phyloP scores from a whole-genome alignment of 768 basidiomycete genomes.

The Rhodotorula kratochvilovae region DNA sequence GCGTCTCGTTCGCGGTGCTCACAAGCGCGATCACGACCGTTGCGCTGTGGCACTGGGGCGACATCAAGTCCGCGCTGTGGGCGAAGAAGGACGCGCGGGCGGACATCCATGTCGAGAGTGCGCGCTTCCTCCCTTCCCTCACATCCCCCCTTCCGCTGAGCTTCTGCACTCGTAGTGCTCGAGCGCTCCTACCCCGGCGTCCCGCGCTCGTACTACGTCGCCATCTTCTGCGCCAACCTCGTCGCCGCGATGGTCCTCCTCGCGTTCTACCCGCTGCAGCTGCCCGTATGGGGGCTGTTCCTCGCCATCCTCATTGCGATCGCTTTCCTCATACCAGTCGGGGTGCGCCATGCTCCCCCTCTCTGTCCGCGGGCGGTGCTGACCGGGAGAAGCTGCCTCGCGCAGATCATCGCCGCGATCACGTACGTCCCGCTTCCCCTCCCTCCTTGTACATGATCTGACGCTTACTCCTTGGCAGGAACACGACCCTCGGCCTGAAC shows the following conservation, averaged over 20 bases:
- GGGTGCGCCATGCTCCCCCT: too few species aligned
- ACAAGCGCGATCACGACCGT: slow-evolving; percentile 41
- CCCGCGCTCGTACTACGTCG: slow-evolving; percentile 33
- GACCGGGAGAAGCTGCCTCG: too few species aligned
- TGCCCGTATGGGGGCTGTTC: slow-evolving; percentile 44
- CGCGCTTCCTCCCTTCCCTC: neutral
- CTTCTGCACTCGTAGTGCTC: slow-evolving; percentile 14
- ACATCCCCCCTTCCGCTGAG: neutral
- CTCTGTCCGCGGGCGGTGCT: too few species aligned
- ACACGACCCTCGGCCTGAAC: slow-evolving; percentile 43
- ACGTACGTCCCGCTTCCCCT: neutral
- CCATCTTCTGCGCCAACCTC: slow-evolving; percentile 31
- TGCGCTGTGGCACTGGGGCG: slow-evolving; percentile 40
- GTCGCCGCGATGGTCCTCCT: slow-evolving; percentile 31
- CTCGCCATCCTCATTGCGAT: slow-evolving; percentile 42
- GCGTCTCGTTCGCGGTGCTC: slow-evolving; percentile 44
- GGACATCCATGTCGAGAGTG: slow-evolving; percentile 38
- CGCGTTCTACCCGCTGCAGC: slow-evolving; percentile 41
- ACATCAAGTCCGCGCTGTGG: slow-evolving; percentile 38
- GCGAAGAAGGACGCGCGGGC: neutral
- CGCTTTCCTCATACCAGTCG: slow-evolving; percentile 37
- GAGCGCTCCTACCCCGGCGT: slow-evolving; percentile 35
- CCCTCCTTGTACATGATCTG: neutral
- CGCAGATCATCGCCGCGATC: slow-evolving; percentile 33
- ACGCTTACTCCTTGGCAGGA: neutral